phyloP scores from a whole-genome alignment of 2,329 filamentous ascomycete species.

The Furcasterigmium sp. region DNA sequence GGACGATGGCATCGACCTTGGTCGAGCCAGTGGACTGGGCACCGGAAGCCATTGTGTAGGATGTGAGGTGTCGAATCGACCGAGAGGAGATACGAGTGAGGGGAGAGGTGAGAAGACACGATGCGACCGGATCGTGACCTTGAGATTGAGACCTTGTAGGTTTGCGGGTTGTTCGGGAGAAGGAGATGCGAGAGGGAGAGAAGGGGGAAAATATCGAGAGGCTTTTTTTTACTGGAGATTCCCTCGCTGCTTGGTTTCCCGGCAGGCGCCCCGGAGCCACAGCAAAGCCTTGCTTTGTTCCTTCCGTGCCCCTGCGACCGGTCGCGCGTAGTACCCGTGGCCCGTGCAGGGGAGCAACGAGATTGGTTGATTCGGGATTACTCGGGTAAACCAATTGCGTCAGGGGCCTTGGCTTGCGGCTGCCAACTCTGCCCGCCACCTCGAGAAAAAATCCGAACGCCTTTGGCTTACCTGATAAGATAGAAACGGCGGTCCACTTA shows the following conservation, averaged over 20 bases:
- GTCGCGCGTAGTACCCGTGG: constrained; percentile 6
- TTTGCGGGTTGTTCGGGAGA: background rate
- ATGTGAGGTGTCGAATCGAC: constrained; percentile 3
- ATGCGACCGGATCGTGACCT: constrained; percentile 12
- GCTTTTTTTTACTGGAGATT: constrained; percentile 11
- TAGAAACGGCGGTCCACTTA: background rate
- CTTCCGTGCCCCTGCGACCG: no score
- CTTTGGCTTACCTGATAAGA: background rate
- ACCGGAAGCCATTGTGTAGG: constrained; percentile 36
- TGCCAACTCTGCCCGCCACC: no score
- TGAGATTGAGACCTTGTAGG: background rate
- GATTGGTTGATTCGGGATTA: constrained; percentile 13
- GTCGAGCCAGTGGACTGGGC: constrained; percentile 30
- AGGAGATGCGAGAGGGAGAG: background rate
- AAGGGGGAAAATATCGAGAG: constrained; percentile 10
- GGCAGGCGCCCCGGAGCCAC: constrained; percentile 3
- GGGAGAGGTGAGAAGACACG: constrained; percentile 20
- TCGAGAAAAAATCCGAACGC: no score
- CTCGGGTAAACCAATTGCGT: constrained; percentile 8
- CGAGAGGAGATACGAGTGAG: constrained; percentile 19
- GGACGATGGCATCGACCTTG: constrained; percentile 39
- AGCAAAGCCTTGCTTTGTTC: no score
- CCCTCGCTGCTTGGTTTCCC: background rate
- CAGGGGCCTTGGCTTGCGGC: background rate
- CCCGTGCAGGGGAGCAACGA: constrained; percentile 7